Percentiles rank a stretch among this genome's conserved stretches.
Evolutionary conservation across 805 yeast genomes (phyloP).

Genomic region (Candida coquimbonensis): DNA sequence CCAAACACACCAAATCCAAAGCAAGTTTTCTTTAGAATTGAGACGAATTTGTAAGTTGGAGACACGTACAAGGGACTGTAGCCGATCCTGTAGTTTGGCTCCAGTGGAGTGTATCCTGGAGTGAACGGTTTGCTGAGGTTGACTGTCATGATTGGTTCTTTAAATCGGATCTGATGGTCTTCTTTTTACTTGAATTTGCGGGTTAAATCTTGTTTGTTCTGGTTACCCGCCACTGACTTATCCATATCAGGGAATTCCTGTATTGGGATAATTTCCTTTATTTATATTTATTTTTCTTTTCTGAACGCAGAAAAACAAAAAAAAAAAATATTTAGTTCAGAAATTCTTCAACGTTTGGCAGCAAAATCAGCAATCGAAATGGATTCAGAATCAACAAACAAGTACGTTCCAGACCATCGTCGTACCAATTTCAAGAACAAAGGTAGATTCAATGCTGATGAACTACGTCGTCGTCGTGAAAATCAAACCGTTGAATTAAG

Average conservation of each 20-base stretch:
- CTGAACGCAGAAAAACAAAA: neutral
- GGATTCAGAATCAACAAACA: conserved; percentile 71
- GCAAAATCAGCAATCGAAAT: conserved; percentile 25
- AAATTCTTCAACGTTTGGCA: no score
- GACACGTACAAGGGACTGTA: conserved; percentile 58
- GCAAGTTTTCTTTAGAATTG: conserved; percentile 54
- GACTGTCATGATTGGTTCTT: neutral
- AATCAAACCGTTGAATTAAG: conserved; percentile 94
- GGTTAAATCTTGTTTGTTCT: neutral
- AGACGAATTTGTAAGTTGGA: conserved; percentile 54
- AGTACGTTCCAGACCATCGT: conserved; percentile 95
- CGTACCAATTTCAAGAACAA: conserved; percentile 94
- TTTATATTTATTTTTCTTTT: neutral
- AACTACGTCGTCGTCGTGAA: conserved; percentile 95
- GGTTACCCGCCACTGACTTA: neutral
- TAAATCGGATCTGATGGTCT: no score
- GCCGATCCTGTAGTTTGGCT: conserved; percentile 45
- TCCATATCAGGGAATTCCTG: neutral
- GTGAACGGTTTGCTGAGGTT: conserved; percentile 35
- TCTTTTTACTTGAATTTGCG: no score
- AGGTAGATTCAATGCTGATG: conserved; percentile 90
- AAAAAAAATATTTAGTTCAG: no score
- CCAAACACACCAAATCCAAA: conserved; percentile 58
- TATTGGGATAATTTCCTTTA: neutral
- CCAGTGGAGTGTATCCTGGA: conserved; percentile 38